Percentiles rank a stretch among this genome's conserved stretches.
phyloP scores from a whole-genome alignment of 495 filamentous ascomycete species.

The Amniculicola lignicola region DNA sequence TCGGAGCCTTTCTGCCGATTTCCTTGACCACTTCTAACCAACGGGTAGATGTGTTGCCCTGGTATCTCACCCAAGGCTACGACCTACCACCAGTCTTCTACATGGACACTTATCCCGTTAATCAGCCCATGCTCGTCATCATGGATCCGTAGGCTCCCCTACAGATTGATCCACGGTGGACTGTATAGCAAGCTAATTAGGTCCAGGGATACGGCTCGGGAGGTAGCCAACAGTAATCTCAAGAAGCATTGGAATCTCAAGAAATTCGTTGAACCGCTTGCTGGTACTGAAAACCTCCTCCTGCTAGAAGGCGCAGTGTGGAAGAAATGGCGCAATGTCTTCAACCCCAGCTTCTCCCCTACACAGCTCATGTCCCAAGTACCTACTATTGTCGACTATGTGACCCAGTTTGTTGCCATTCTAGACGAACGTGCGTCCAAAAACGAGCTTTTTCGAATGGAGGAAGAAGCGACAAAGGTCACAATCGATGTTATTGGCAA shows the following conservation, averaged over 20 bases:
- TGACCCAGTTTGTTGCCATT: conserved; percentile 32
- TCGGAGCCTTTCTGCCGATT: too few species aligned
- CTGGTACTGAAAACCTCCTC: conserved; percentile 37
- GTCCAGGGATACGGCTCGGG: conserved; percentile 42
- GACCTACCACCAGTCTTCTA: conserved; percentile 39
- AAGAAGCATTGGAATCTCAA: not conserved
- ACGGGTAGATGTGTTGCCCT: conserved; percentile 23
- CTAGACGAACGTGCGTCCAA: conserved; percentile 32
- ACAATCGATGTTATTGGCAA: conserved; percentile 44
- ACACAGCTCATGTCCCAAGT: conserved; percentile 40
- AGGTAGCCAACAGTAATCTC: conserved; percentile 26
- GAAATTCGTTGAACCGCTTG: conserved; percentile 29
- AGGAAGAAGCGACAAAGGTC: conserved; percentile 39
- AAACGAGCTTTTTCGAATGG: conserved; percentile 38
- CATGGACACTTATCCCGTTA: conserved; percentile 42
- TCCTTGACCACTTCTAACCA: too few species aligned
- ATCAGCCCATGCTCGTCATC: conserved; percentile 41
- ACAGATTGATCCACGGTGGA: not conserved
- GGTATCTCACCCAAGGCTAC: conserved; percentile 32
- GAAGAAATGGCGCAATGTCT: conserved; percentile 40
- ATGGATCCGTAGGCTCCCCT: conserved; percentile 36
- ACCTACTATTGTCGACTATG: conserved; percentile 39
- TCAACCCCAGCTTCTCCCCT: conserved; percentile 42
- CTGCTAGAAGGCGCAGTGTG: conserved; percentile 37
- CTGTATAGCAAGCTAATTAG: not conserved